Evolutionary conservation across 768 basidiomycete genomes (phyloP), one percentile per base, ranked within the genome.

Genomic region (Boletus barrowsii): DNA sequence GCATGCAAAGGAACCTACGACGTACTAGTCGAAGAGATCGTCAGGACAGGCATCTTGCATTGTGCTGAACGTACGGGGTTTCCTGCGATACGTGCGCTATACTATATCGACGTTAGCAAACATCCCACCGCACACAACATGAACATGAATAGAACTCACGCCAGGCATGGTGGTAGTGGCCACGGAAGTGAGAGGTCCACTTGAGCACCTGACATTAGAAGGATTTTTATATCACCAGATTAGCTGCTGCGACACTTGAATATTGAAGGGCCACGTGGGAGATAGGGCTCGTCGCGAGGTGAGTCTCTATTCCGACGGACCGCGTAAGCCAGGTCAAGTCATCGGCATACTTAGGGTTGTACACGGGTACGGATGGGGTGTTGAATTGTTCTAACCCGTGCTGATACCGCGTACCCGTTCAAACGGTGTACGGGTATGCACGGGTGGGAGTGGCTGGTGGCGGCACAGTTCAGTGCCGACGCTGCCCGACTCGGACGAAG

Each of bases 1-100:
- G 67, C 88, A 90, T 69, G 88, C 87, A 70, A 90, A 90, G 17
- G 85, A 83, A 30, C 88, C 88, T 51, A 89, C 88, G 53, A 88
- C 69, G 68, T 88, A 88, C 87, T 88, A 57, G n/a, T 29, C 20
- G n/a, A 42, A 40, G 8, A n/a, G 8, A n/a, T 22, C 15, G 41
- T 68, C 35, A 63, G 50, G n/a, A 52, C 26, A 26, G 10, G 32
- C 13, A n/a, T 44, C 26, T 0, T 20, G 14, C 14, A 17, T 20
- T 42, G 33, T 22, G 24, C 17, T 29, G 20, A 13, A 68, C 70
- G 17, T 60, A 83, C 81, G n/a, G 83, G 82, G 67, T 84, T 83
- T 22, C 75, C 69, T 44, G 82, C 82, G 58, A 84, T 83, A 49
- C 75, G 71, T 45, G 80, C 74, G 51, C 65, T 83, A 61, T 84